Base-by-base conservation (phyloP, 2,329 filamentous ascomycete species). In the Colletotrichum truncatum region DNA sequence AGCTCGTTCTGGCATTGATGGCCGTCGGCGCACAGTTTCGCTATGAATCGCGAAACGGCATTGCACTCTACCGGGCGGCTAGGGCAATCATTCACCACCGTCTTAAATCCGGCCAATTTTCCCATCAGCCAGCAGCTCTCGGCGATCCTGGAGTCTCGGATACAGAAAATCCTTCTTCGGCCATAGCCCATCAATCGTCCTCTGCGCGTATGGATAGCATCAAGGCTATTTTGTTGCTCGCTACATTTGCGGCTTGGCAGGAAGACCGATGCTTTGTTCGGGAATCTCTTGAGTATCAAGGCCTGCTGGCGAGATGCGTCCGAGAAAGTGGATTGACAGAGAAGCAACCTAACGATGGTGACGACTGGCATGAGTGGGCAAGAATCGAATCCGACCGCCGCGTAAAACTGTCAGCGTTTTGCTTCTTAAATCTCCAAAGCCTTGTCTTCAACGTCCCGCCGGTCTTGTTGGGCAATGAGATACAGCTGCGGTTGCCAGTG, bases 361-460 rank as follows among this genome's bases (percentile, higher is more conserved):
- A 52, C 16, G 56, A 59, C 34, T 59, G 56, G 56, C 26, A 59
- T 23, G 4, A 21, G 8, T 59, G 56, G 56, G 45, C 25, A 6
- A 39, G 25, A 36, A 14, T 18, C 6, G 56, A 59, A 23, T 49
- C 46, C 2, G 32, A 59, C 16, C 43, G 56, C 8, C 34, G 56
- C n/a, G 36, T 46, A 11, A 59, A 59, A 9, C 46, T 59, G 12
- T 38, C 56, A 3, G 34, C 46, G 9, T 59, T 59, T 26, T 59
- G 56, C 34, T 59, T 59, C 34, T 52, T 52, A 34, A 59, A 52
- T 25, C 45, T 59, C n/a, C 56, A 59, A 38, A 52, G 45, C 18
- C 34, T 59, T 16, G 56, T 59, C 21, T 59, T 59, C 25, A 38
- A 52, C 16, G 45, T 41, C n/a, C 56, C 56, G 8, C 56, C 56